Evolutionary conservation across 768 basidiomycete species (phyloP), one percentile per base, ranked within the genome.

Genomic region (Phlebiopsis flavidoalba): DNA sequence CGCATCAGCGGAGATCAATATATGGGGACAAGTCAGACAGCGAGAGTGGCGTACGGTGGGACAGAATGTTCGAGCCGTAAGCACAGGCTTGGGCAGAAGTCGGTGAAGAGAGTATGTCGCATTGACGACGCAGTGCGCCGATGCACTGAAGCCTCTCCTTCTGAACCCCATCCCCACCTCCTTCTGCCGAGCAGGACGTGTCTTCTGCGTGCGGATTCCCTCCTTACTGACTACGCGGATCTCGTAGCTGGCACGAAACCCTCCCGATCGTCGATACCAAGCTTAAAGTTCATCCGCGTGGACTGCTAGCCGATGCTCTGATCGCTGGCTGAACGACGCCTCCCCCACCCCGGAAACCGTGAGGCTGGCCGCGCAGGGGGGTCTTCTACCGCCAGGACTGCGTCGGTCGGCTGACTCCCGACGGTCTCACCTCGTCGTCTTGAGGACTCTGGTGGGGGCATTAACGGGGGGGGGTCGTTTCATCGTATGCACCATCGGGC

Each of bases 241-340:
- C 40, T 43, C 40, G 40, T 43, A 43, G 40, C 40, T 43, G 40
- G 40, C 40, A 3, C 40, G 12, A 43, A 43, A 12, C 40, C 40
- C 17, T 17, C 12, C 21, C 35, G 55, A 40, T 57, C 55, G 19
- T 22, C 47, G 33, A 15, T 48, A 14, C 15, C 49, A 46, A 37
- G 48, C 48, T 37, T 31, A 59, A 59, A 59, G 48, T 52, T n/a
- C n/a, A n/a, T n/a, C 51, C 58, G 58, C 58, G 58, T n/a, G 58
- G 48, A 59, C 51, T 48, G 48, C 47, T 59, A 51, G 50, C 46
- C 21, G 31, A 43, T 2, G 40, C 54, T n/a, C n/a, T 19, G 19
- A 21, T 37, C 37, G 36, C 35, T n/a, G 5, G 26, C 35, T 19
- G 17, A 14, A 35, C 54, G 19, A 50, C 49, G 49, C 36, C 15